Base-by-base conservation (phyloP, 129 eudicot genomes). In the Saussurea involucrata region DNA sequence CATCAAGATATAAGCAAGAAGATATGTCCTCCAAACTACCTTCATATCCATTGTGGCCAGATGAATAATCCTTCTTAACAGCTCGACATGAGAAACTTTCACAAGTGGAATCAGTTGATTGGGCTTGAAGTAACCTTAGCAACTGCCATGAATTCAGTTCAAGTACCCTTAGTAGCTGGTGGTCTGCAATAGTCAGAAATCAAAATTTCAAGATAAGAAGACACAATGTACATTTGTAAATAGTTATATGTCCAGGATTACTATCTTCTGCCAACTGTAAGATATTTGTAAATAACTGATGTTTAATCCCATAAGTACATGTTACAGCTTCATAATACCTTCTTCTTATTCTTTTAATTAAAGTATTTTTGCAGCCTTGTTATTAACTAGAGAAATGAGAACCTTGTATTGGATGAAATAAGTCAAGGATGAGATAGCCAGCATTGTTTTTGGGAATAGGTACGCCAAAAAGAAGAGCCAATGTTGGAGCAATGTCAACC, bases 121-220 rank as follows among this genome's bases (percentile, higher is more conserved):
- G 97, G 13, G 90, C 92, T 75, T 87, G 80, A 66, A 91, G 88
- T 74, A 94, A 78, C 77, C 90, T 85, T 28, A 87, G 68, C 73
- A 94, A 82, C 78, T 94, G 98, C 94, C 96, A 94, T 9, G 97
- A 87, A 83, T 91, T 94, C 79, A 91, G 75, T 77, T 94, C 92
- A 73, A 94, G 53, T 63, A 88, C 76, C 72, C 97, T 87, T 71
- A 91, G 83, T 66, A 82, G 77, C 71, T 86, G 84, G 28, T 87
- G 87, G 80, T 76, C 98, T 94, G 88, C 25, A 76, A 67, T 21
- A 69, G 5, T 66, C 34, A 68, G 33, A 85, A 46, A 61, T 12
- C 58, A 55, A 24, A 49, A 20, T 3, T 64, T 24, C 61, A 58
- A 25, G 44, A 69, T 58, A 78, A 58, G 57, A 78, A 6, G 21